Base-by-base conservation (phyloP, 345 rosid genomes). In the Bretschneidera sinensis region DNA sequence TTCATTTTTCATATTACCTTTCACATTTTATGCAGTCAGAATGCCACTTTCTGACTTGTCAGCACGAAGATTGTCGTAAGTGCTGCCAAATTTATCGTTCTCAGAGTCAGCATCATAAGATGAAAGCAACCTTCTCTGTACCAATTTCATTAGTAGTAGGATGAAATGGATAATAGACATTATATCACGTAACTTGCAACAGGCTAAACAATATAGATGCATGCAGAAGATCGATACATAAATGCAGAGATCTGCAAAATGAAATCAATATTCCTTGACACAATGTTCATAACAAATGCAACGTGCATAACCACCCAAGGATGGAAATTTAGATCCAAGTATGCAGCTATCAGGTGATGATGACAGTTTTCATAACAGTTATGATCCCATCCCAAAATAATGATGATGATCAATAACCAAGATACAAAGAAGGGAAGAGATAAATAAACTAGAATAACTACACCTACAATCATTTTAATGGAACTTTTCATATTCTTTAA, bases 51-150 rank as follows among this genome's bases (percentile, higher is more conserved):
- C 73, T 31, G 76, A 51, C 19, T 74, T 79, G 25, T 16, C 67
- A 28, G 68, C 33, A 21, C n/a, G 34, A 9, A 66, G n/a, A 23
- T 21, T 39, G 9, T 59, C 22, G 51, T 25, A 62, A 0, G 71
- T 14, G 15, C 48, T 43, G 9, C 66, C 68, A 2, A 59, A 45
- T 63, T 66, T 78, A 31, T 55, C 58, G 48, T 35, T 55, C 72
- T 57, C 69, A 2, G 65, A 39, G 13, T 66, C 68, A 0, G 39
- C 57, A 13, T 76, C 66, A 57, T 78, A 64, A 0, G 75, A 69
- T 0, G 79, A 65, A 22, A 80, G 77, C 70, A 81, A 28, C 70
- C 35, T 70, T 66, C 75, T 81, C 83, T 82, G 84, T 51, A 67
- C 52, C 48, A 35, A 62, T 51, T n/a, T 18, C 18, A 51, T 10